phyloP scores from a whole-genome alignment of 2,329 filamentous ascomycete species.

The Neoscytalidium dimidiatum region DNA sequence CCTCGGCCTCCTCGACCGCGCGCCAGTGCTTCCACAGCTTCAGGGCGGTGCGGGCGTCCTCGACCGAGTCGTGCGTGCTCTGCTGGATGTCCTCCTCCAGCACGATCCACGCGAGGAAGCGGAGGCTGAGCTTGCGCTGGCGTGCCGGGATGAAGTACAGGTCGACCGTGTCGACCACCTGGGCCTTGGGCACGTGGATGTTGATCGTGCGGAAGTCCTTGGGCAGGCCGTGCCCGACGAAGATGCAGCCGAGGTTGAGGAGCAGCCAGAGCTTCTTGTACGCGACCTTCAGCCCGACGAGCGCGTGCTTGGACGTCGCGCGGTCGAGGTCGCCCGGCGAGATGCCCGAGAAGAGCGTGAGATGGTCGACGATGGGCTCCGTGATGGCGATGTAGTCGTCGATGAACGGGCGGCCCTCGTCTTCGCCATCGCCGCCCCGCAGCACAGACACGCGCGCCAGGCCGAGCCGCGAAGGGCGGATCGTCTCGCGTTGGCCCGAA shows the following conservation, averaged over 20 bases:
- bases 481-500: slow-evolving; percentile 87
- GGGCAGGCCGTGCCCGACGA: slow-evolving; percentile 89
- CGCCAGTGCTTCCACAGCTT: slow-evolving; percentile 86
- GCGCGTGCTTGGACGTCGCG: slow-evolving; percentile 73
- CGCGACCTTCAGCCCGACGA: slow-evolving; percentile 84
- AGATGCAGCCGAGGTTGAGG: slow-evolving; percentile 89
- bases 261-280: slow-evolving; percentile 99
- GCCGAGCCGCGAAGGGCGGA: slow-evolving; percentile 85
- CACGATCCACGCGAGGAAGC: slow-evolving; percentile 88
- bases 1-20: slow-evolving; percentile 86
- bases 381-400: slow-evolving; percentile 95
- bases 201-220: slow-evolving; percentile 98
- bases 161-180: slow-evolving; percentile 93
- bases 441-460: slow-evolving; percentile 92
- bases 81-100: slow-evolving; percentile 93
- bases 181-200: slow-evolving; percentile 86
- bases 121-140: slow-evolving; percentile 83
- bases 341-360: slow-evolving; percentile 93
- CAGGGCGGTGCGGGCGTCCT: slow-evolving; percentile 88
- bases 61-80: slow-evolving; percentile 90
- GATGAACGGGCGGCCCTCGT: slow-evolving; percentile 85
- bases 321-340: slow-evolving; percentile 81
- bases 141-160: slow-evolving; percentile 82
- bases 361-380: slow-evolving; percentile 90
- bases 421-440: slow-evolving; percentile 58